Conservation (phyloP, 257 asterid species). For the Nyctanthes arbortristis region DNA sequence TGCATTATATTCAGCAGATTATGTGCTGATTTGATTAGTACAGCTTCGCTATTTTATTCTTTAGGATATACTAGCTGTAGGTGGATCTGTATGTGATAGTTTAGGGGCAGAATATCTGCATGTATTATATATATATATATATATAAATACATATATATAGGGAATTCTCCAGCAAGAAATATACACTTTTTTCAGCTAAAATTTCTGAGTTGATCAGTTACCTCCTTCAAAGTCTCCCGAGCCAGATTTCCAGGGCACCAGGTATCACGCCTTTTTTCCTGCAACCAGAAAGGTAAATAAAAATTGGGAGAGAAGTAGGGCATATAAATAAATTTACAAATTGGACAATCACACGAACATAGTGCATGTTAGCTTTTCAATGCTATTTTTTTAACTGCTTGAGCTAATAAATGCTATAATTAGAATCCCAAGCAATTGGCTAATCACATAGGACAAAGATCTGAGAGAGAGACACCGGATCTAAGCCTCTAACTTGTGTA, state of each 20-base stretch:
- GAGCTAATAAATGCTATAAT: not conserved
- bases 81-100: not conserved
- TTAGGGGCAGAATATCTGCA: too few relatives aligned
- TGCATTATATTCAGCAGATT: not conserved
- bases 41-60: too few relatives aligned
- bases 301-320: slow-evolving; percentile 12
- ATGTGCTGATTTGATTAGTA: too few relatives aligned
- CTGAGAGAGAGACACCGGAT: not conserved
- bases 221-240: slow-evolving; percentile 61
- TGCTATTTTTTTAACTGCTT: not conserved
- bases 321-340: slow-evolving; percentile 7
- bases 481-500: not conserved
- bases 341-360: not conserved
- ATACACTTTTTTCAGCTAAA: too few relatives aligned
- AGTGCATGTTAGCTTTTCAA: not conserved
- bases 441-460: not conserved
- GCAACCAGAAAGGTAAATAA: slow-evolving; percentile 24
- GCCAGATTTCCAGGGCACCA: slow-evolving; percentile 91
- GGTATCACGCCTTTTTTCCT: slow-evolving; percentile 93
- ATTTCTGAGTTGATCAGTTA: too few relatives aligned
- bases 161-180: too few relatives aligned
- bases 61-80: not conserved
- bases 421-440: not conserved
- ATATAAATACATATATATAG: too few relatives aligned
- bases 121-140: too few relatives aligned